Percentiles rank a stretch among this genome's conserved stretches.
phyloP scores from a whole-genome alignment of 164 flowering plant genomes.

The Piper longum region DNA sequence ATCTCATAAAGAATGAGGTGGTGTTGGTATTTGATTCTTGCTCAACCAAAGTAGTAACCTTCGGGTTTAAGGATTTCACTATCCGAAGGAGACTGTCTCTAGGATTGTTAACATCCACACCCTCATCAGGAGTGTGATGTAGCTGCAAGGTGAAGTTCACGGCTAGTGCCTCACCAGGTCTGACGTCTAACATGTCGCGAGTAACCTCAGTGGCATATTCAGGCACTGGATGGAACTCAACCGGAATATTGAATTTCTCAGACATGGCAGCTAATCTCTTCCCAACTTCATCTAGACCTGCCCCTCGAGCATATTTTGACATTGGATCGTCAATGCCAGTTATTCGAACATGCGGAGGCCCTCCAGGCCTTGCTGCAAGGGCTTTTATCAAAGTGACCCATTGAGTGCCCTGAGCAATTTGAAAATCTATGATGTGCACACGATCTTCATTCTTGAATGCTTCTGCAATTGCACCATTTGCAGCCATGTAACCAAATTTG shows the following conservation, averaged over 20 bases:
- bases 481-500: conserved; percentile 85
- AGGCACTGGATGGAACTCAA: conserved; percentile 53
- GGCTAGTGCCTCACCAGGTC: conserved; percentile 67
- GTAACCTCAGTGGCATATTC: conserved; percentile 38
- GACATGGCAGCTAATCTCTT: conserved; percentile 37
- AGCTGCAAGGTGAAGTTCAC: conserved; percentile 68
- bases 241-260: conserved; percentile 39
- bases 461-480: conserved; percentile 81
- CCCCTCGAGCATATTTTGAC: conserved; percentile 57
- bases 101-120: conserved; percentile 57
- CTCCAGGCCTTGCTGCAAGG: conserved; percentile 64
- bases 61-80: conserved; percentile 57
- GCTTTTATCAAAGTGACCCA: conserved; percentile 73
- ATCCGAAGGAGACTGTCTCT: conserved; percentile 58
- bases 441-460: conserved; percentile 52
- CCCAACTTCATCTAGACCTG: conserved; percentile 39
- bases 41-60: conserved; percentile 56
- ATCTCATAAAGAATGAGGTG: conserved; percentile 48
- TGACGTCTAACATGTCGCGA: conserved; percentile 41
- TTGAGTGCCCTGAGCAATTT: conserved; percentile 68
- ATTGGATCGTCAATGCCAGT: conserved; percentile 76
- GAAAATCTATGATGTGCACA: conserved; percentile 69
- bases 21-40: conserved; percentile 83
- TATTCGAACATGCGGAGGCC: conserved; percentile 64
- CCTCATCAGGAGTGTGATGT: conserved; percentile 75